A percentile compares a stretch with the other conserved stretches of the same genome.
Evolutionary conservation across 148 eudicot genomes (phyloP).

Genomic region (Amaranthus cruentus): DNA sequence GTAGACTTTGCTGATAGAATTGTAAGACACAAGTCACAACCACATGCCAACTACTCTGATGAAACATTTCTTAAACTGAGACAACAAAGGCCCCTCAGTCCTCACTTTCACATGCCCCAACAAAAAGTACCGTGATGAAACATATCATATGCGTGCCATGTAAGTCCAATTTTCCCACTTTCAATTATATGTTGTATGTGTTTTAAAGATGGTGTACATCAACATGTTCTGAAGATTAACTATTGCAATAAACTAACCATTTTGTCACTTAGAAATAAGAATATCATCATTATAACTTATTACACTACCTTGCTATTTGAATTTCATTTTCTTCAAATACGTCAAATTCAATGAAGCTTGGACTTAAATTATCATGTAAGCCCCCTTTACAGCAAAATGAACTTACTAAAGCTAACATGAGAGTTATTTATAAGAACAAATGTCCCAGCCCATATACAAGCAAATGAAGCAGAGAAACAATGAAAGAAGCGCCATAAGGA

Average conservation of each 20-base stretch:
- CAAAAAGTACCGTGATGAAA: background rate
- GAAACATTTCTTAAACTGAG: background rate
- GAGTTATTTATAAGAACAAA: background rate
- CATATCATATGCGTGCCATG: background rate
- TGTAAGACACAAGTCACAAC: too few species aligned
- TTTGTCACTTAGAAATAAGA: background rate
- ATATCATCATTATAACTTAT: background rate
- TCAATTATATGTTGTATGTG: background rate
- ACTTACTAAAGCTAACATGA: background rate
- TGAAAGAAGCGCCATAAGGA: background rate
- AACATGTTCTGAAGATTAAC: background rate
- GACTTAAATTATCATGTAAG: background rate
- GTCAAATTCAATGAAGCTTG: background rate
- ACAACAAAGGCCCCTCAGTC: background rate
- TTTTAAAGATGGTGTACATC: background rate
- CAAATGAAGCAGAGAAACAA: background rate
- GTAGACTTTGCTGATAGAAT: too few species aligned
- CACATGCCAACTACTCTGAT: too few species aligned
- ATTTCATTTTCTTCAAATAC: background rate
- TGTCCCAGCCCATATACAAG: background rate
- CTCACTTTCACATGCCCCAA: background rate
- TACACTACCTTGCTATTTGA: background rate
- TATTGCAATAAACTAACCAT: background rate
- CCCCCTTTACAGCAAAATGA: background rate
- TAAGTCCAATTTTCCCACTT: background rate